Evolutionary conservation across 805 yeast genomes (phyloP), one percentile per base, ranked within the genome.

Genomic region (Yarrowia divulgata): DNA sequence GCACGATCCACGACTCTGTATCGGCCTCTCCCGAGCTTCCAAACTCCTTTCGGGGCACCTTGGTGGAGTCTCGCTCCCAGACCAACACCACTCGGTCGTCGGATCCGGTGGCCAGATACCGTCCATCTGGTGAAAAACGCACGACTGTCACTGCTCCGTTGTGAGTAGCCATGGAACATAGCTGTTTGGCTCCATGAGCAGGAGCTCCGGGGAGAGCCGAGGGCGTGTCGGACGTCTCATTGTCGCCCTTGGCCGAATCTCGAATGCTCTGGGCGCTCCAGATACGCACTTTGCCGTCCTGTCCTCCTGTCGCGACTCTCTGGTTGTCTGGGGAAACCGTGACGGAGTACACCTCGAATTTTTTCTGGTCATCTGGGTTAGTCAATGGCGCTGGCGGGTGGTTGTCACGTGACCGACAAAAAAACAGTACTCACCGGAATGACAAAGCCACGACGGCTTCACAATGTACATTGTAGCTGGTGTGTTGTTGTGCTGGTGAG

Each of bases 91-190:
- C 91, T 72, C 93, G 88, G 77, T 95, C 99, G 77, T 95, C 99
- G 2, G 97, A 91, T 0, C 99, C 99, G 32, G 95, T 88, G 0
- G 98, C 98, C 35, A 95, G 78, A 76, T 90, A 95, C 62, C 94
- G 81, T 0, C 98, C 97, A 74, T 90, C 90, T 0, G 98, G 98
- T 0, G 97, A 90, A 77, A 95, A 95, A 74, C 93, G 84, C 32
- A 95, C 95, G 69, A 92, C 89, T 0, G 99, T 95, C 5, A 95
- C 98, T 1, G 97, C 97, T 63, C 99, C 99, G 29, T 95, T 92
- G 76, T 95, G 99, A 68, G 97, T 85, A 46, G 95, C 89, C 97
- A 95, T 91, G 35, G 95, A 89, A 70, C 97, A 91, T 18, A 93
- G 78, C 4, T 97, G 97, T 37, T 74, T 67, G 14, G 76, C 76